Conservation (phyloP, 2,329 filamentous ascomycete species). For the Cordyceps militaris region DNA sequence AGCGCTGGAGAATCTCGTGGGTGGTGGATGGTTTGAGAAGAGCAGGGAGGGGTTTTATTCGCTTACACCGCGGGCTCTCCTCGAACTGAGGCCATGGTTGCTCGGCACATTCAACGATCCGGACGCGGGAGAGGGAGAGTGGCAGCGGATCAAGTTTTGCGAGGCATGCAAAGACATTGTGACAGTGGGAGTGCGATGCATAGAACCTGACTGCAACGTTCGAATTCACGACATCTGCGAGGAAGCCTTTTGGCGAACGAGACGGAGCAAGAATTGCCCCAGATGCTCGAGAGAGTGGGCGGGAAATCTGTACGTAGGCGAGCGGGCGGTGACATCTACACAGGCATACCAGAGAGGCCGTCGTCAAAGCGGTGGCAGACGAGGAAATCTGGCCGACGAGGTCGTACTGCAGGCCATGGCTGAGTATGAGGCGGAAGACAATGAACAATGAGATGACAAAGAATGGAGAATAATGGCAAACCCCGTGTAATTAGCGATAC, state of each 20-base stretch:
- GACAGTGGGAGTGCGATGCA: slow-evolving; percentile 74
- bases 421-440: slow-evolving; percentile 22
- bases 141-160: slow-evolving; percentile 77
- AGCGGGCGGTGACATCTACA: slow-evolving; percentile 49
- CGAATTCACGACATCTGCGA: slow-evolving; percentile 74
- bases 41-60: slow-evolving; percentile 66
- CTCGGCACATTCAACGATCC: slow-evolving; percentile 83
- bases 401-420: slow-evolving; percentile 25
- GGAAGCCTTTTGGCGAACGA: slow-evolving; percentile 63
- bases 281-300: slow-evolving; percentile 47
- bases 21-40: slow-evolving; percentile 79
- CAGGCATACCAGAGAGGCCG: slow-evolving; percentile 40
- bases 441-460: slow-evolving; percentile 20
- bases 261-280: slow-evolving; percentile 57
- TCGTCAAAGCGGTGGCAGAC: slow-evolving; percentile 29
- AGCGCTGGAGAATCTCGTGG: slow-evolving; percentile 61
- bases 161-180: slow-evolving; percentile 84
- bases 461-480: background rate
- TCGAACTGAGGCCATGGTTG: slow-evolving; percentile 81
- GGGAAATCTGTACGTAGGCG: slow-evolving; percentile 45
- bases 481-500: slow-evolving; percentile 9
- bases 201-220: slow-evolving; percentile 57
- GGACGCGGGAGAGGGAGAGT: slow-evolving; percentile 50
- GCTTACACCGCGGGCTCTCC: slow-evolving; percentile 67
- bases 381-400: slow-evolving; percentile 25